A percentile compares a stretch with the other conserved stretches of the same genome.
phyloP scores from a whole-genome alignment of 352 stramenopile genomes.

The Pythium scleroteichum region DNA sequence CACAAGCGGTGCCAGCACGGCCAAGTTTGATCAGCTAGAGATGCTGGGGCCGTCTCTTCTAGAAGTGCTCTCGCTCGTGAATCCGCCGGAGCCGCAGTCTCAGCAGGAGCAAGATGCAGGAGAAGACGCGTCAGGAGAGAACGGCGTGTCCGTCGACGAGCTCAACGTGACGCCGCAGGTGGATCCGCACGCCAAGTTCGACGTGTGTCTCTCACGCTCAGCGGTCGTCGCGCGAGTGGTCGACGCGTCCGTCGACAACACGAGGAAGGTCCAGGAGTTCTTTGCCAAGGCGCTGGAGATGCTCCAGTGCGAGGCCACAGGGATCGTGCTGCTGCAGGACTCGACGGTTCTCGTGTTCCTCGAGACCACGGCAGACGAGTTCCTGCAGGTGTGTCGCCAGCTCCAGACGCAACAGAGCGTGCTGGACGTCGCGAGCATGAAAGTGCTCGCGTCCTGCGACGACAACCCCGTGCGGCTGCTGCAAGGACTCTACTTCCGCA shows the following conservation, averaged over 20 bases:
- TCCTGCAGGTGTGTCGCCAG: constrained; percentile 45
- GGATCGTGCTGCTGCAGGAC: constrained; percentile 58
- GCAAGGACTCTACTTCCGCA: constrained; percentile 69
- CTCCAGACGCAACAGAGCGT: constrained; percentile 34
- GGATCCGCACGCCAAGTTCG: constrained; percentile 35
- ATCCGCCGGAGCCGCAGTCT: constrained; percentile 35
- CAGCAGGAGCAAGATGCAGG: constrained; percentile 29
- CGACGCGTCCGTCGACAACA: constrained; percentile 44
- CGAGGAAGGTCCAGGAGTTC: constrained; percentile 61
- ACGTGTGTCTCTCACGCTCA: constrained; percentile 47
- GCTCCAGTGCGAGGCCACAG: constrained; percentile 58
- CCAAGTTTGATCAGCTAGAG: constrained; percentile 45
- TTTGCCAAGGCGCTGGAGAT: constrained; percentile 59
- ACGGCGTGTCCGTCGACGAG: constrained; percentile 19
- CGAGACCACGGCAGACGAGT: constrained; percentile 60
- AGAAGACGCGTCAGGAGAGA: constrained; percentile 26
- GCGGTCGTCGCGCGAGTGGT: constrained; percentile 42
- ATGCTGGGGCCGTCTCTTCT: constrained; percentile 51
- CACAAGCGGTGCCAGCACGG: background rate
- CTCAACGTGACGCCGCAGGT: constrained; percentile 3
- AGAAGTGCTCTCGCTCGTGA: constrained; percentile 46
- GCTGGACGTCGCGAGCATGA: constrained; percentile 43
- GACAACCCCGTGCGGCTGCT: constrained; percentile 50
- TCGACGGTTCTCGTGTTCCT: constrained; percentile 54
- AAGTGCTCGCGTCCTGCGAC: constrained; percentile 65